Conservation (phyloP, 805 yeast genomes). For the Wickerhamiella australiensis region DNA sequence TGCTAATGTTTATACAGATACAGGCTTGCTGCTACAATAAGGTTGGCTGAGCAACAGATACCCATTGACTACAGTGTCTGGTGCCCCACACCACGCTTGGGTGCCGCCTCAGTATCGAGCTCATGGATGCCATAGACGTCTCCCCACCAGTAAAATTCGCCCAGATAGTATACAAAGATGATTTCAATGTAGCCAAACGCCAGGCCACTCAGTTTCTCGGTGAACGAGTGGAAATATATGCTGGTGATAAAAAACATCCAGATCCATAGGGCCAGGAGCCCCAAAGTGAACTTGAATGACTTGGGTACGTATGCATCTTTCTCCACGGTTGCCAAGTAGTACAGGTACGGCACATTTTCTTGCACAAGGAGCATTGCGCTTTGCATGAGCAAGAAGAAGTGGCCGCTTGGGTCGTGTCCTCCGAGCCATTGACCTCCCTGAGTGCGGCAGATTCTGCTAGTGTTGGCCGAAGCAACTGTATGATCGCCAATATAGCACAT, state of each 20-base stretch:
- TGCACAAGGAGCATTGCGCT: constrained; percentile 52
- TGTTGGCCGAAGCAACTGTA: constrained; percentile 8
- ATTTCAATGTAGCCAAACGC: constrained; percentile 47
- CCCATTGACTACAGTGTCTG: no score
- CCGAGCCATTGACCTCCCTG: constrained; percentile 62
- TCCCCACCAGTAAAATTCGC: constrained; percentile 13
- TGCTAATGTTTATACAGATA: no score
- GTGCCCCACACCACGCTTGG: no score
- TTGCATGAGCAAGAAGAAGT: constrained; percentile 64
- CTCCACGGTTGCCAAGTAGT: constrained; percentile 12
- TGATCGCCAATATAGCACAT: constrained; percentile 34
- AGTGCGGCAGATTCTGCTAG: constrained; percentile 34
- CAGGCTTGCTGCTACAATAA: no score
- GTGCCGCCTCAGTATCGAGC: constrained; percentile 10
- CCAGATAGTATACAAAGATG: constrained; percentile 33
- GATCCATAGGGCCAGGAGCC: constrained; percentile 49
- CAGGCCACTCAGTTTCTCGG: constrained; percentile 65
- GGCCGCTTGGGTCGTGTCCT: constrained; percentile 96
- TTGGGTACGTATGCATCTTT: constrained; percentile 10
- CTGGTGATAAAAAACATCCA: constrained; percentile 82
- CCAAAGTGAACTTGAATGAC: constrained; percentile 26
- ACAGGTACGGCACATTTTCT: constrained; percentile 40
- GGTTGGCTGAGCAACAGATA: no score
- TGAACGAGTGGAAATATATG: constrained; percentile 68
- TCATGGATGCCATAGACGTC: constrained; percentile 9